Evolutionary conservation across 1,284 basidiomycete species (phyloP).

Genomic region (Somion occarium): DNA sequence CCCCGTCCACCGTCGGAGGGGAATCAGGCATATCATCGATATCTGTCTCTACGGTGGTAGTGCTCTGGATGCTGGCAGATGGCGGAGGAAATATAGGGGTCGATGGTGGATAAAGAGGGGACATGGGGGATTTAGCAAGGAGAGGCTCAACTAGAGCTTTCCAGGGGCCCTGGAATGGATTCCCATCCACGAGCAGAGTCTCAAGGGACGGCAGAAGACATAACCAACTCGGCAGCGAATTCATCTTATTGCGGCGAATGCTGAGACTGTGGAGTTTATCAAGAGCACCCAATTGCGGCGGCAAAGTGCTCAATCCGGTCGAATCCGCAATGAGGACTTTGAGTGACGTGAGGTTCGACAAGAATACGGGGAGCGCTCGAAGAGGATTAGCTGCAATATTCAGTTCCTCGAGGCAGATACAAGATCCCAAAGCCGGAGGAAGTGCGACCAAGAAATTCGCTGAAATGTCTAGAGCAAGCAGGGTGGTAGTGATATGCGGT

Average conservation of each 20-base stretch:
- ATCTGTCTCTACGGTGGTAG: slow-evolving; percentile 41
- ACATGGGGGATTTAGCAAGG: slow-evolving; percentile 54
- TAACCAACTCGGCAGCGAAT: slow-evolving; percentile 91
- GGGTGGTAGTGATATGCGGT: slow-evolving; percentile 66
- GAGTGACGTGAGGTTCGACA: slow-evolving; percentile 72
- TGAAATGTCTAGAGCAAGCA: slow-evolving; percentile 89
- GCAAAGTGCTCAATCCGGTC: slow-evolving; percentile 75
- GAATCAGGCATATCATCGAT: slow-evolving; percentile 51
- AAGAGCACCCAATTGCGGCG: slow-evolving; percentile 61
- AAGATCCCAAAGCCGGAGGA: slow-evolving; percentile 74
- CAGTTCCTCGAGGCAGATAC: slow-evolving; percentile 85
- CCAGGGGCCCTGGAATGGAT: slow-evolving; percentile 93
- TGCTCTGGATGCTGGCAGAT: slow-evolving; percentile 36
- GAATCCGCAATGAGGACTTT: slow-evolving; percentile 88
- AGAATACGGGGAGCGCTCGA: slow-evolving; percentile 77
- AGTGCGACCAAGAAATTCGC: slow-evolving; percentile 80
- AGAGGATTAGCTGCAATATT: slow-evolving; percentile 91
- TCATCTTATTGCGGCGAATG: slow-evolving; percentile 83
- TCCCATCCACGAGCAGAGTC: slow-evolving; percentile 86
- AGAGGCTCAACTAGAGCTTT: slow-evolving; percentile 81
- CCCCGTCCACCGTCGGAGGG: slow-evolving; percentile 20
- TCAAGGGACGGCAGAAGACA: slow-evolving; percentile 81
- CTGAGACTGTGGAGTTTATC: slow-evolving; percentile 83
- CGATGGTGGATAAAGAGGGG: slow-evolving; percentile 61
- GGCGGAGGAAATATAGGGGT: slow-evolving; percentile 54